These are phyloP conservation scores for Saccharomycopsis sp. DNA, from an alignment of 805 yeast species.

Conservation along the genomic window DNA sequence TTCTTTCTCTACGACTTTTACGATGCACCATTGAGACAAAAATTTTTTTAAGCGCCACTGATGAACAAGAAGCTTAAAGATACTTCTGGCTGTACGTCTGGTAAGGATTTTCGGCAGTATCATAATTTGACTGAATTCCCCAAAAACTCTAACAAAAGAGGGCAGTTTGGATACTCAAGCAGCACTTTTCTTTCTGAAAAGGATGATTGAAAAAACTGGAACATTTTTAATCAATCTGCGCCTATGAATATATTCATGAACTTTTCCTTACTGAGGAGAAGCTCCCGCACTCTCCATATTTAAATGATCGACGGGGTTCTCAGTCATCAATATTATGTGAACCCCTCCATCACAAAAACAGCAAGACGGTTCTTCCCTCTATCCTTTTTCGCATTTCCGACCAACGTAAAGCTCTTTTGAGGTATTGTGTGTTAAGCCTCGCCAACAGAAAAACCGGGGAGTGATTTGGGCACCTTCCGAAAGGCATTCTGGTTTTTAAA, in stretches of 20 bases:
- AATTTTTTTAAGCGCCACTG: background rate
- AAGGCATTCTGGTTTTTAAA: background rate
- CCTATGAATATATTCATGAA: background rate
- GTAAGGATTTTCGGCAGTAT: background rate
- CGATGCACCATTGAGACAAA: background rate
- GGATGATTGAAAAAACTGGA: background rate
- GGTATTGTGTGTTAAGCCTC: background rate
- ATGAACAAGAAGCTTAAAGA: background rate
- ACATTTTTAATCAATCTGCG: background rate
- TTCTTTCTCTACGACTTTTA: conserved; percentile 1
- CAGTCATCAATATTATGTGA: background rate
- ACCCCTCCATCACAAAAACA: background rate
- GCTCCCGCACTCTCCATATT: background rate
- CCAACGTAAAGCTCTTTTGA: background rate
- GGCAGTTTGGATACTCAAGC: background rate
- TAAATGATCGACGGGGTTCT: background rate
- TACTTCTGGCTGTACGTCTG: background rate
- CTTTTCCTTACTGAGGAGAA: background rate
- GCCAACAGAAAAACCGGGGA: background rate
- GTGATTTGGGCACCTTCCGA: background rate
- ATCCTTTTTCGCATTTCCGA: background rate
- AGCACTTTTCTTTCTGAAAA: background rate
- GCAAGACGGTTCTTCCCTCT: background rate
- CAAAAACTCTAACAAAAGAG: background rate
- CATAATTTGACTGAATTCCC: background rate